Conservation (phyloP, 164 flowering plant genomes). For the Echeveria elegans region DNA sequence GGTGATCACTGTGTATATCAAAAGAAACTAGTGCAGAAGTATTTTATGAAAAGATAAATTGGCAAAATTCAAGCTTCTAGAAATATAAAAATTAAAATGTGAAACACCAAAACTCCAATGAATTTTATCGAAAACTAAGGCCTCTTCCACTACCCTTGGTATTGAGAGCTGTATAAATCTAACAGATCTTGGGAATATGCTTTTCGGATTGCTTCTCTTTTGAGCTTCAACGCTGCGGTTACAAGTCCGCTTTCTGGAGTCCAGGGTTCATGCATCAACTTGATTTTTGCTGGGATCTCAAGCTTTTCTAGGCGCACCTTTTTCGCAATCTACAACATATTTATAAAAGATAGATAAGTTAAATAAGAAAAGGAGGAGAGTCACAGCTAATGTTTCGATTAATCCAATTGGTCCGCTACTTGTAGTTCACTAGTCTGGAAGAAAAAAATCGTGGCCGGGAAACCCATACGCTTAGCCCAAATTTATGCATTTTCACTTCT, state of each 20-base stretch:
- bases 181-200: conserved; percentile 65
- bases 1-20: too few species aligned
- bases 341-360: background rate
- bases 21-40: too few species aligned
- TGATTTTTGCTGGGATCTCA: conserved; percentile 88
- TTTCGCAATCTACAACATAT: conserved; percentile 51
- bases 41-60: background rate
- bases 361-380: background rate
- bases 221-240: conserved; percentile 91
- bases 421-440: too few species aligned
- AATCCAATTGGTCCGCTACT: too few species aligned
- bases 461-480: background rate
- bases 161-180: conserved; percentile 30
- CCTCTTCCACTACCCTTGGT: background rate
- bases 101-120: background rate
- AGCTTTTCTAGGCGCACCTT: conserved; percentile 70
- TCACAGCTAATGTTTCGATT: background rate
- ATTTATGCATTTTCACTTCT: background rate
- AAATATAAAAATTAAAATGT: too few species aligned
- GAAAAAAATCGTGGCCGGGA: background rate
- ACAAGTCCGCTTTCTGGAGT: conserved; percentile 93
- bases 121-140: background rate
- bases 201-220: conserved; percentile 74
- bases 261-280: conserved; percentile 75
- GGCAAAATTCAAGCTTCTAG: background rate